Conservation (phyloP, 2,329 filamentous ascomycete genomes). For the Ophiostoma pallidulum region DNA sequence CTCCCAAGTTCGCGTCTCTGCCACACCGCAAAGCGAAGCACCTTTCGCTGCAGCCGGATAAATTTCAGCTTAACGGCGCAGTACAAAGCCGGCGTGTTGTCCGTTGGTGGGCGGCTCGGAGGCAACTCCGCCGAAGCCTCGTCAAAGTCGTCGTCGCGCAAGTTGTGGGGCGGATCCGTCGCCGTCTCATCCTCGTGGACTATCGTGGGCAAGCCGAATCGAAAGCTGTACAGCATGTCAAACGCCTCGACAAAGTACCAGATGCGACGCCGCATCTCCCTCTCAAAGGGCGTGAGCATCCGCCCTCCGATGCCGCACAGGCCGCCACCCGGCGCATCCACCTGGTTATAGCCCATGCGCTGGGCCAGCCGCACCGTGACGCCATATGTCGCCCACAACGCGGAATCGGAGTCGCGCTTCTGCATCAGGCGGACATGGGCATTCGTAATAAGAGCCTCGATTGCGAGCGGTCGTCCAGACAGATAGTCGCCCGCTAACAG, state of each 20-base stretch:
- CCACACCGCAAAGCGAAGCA: slow-evolving; percentile 37
- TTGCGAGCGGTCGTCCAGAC: slow-evolving; percentile 33
- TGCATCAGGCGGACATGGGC: slow-evolving; percentile 34
- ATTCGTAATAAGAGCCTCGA: slow-evolving; percentile 41
- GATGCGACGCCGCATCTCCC: slow-evolving; percentile 40
- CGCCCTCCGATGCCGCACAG: not conserved
- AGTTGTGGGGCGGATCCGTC: slow-evolving; percentile 50
- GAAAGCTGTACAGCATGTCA: slow-evolving; percentile 40
- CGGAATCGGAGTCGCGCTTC: slow-evolving; percentile 32
- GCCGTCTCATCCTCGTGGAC: slow-evolving; percentile 52
- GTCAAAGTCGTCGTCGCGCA: slow-evolving; percentile 57
- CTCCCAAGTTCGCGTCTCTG: not conserved
- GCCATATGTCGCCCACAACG: slow-evolving; percentile 39
- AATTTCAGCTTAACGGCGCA: slow-evolving; percentile 35
- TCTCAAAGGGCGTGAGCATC: slow-evolving; percentile 36
- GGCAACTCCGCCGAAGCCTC: slow-evolving; percentile 47
- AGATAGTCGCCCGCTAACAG: slow-evolving; percentile 40
- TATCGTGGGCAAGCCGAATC: slow-evolving; percentile 32
- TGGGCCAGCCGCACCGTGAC: slow-evolving; percentile 40
- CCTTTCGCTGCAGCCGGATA: slow-evolving; percentile 29
- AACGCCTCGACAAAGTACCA: slow-evolving; percentile 41
- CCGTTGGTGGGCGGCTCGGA: slow-evolving; percentile 41
- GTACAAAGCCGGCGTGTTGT: slow-evolving; percentile 50
- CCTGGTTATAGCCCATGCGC: slow-evolving; percentile 40
- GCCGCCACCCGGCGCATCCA: slow-evolving; percentile 18